Percentiles rank a stretch among this genome's conserved stretches.
Evolutionary conservation across 306 rosid genomes (phyloP).

Genomic region (Pachyrhizus erosus): DNA sequence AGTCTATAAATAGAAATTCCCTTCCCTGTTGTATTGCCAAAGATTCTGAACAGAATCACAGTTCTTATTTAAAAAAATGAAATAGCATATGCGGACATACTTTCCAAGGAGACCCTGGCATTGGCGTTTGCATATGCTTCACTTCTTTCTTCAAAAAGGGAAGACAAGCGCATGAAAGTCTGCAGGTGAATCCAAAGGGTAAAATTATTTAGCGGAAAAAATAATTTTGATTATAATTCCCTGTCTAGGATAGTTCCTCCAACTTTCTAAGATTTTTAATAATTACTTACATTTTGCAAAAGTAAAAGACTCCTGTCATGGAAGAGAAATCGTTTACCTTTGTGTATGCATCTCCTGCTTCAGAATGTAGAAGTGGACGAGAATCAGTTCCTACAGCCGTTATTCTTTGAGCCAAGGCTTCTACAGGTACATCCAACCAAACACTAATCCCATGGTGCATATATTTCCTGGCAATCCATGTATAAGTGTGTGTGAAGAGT

Average conservation of each 20-base stretch:
- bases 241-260: background rate
- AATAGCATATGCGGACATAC: conserved; percentile 49
- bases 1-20: background rate
- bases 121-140: conserved; percentile 77
- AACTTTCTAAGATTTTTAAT: background rate
- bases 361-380: conserved; percentile 82
- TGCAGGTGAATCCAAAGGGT: conserved; percentile 48
- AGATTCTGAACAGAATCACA: background rate
- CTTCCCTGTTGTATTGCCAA: background rate
- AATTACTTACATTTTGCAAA: background rate
- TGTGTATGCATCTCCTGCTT: conserved; percentile 65
- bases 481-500: background rate
- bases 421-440: conserved; percentile 92
- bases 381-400: conserved; percentile 77
- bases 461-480: conserved; percentile 62
- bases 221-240: background rate
- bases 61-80: background rate
- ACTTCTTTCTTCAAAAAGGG: conserved; percentile 69
- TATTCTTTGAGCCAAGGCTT: conserved; percentile 81
- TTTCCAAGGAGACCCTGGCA: conserved; percentile 73
- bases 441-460: conserved; percentile 79
- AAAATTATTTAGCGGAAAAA: background rate
- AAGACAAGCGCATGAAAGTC: conserved; percentile 65
- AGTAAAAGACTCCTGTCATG: conserved; percentile 8
- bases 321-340: conserved; percentile 51